These are phyloP conservation scores for Mycena galopus DNA, from an alignment of 768 basidiomycete genomes.

Conservation along the genomic window DNA sequence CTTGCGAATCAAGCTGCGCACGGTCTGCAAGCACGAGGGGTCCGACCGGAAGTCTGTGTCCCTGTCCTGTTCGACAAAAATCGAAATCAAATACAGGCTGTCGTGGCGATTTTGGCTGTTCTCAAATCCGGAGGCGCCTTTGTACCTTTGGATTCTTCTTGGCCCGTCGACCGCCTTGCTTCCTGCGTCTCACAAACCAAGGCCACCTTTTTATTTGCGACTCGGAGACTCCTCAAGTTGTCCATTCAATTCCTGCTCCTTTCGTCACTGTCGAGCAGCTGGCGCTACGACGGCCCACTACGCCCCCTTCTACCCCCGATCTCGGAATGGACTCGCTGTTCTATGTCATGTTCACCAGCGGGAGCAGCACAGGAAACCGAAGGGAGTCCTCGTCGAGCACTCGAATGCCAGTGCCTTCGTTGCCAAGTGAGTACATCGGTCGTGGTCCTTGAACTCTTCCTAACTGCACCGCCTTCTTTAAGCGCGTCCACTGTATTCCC, in stretches of 20 bases:
- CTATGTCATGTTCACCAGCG: slow-evolving; percentile 13
- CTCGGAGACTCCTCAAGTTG: neutral
- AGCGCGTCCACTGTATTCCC: slow-evolving; percentile 9
- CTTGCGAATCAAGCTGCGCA: slow-evolving; percentile 18
- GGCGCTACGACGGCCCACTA: neutral
- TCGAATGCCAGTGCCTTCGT: slow-evolving; percentile 1
- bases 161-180: slow-evolving; percentile 6
- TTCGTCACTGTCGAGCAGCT: neutral
- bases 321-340: neutral
- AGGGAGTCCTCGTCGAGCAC: slow-evolving; percentile 9
- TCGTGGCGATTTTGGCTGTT: too few species aligned
- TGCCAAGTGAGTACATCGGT: neutral
- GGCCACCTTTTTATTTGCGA: slow-evolving; percentile 8
- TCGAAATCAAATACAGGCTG: neutral
- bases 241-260: neutral
- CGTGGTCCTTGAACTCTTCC: neutral
- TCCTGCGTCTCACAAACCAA: slow-evolving; percentile 11
- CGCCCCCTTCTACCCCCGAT: neutral
- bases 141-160: slow-evolving; percentile 6
- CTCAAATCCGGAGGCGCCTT: slow-evolving; percentile 12
- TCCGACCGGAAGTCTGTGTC: neutral
- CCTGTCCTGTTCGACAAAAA: slow-evolving; percentile 11
- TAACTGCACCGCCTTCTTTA: neutral
- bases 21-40: slow-evolving; percentile 1
- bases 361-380: slow-evolving; percentile 9